Conservation (phyloP, 768 basidiomycete species). For the Lepiota brunneoincarnata region DNA sequence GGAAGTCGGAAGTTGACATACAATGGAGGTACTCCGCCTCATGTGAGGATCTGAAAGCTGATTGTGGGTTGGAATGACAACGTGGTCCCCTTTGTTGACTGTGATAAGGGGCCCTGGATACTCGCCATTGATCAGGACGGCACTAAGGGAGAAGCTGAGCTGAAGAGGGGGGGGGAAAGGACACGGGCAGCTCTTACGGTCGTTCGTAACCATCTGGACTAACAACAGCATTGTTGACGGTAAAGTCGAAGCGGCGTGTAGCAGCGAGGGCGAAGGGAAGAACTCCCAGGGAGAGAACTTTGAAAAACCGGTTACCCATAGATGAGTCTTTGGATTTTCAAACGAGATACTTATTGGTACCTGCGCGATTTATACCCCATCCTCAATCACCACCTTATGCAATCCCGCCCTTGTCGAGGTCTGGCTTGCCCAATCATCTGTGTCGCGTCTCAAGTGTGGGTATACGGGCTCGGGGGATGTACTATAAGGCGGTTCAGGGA, state of each 20-base stretch:
- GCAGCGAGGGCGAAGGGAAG: not conserved
- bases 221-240: conserved; percentile 33
- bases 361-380: no score
- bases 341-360: not conserved
- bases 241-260: not conserved
- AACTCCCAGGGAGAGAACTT: not conserved
- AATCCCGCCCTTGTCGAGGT: not conserved
- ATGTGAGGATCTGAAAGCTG: conserved; percentile 27
- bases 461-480: not conserved
- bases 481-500: no score
- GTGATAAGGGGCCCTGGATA: conserved; percentile 39
- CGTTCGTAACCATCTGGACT: conserved; percentile 38
- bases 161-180: not conserved
- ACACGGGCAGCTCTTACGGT: conserved; percentile 2
- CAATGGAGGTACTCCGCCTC: conserved; percentile 27
- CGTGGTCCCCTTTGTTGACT: conserved; percentile 33
- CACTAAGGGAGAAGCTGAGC: conserved; percentile 5
- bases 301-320: not conserved
- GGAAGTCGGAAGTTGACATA: not conserved
- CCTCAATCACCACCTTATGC: not conserved
- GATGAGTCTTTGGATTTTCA: not conserved
- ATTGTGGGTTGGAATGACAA: conserved; percentile 31
- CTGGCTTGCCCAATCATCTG: not conserved
- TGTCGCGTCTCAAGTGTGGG: not conserved
- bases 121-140: conserved; percentile 37